Base-by-base conservation (phyloP, 306 rosid species). In the Vachellia pachyceras region DNA sequence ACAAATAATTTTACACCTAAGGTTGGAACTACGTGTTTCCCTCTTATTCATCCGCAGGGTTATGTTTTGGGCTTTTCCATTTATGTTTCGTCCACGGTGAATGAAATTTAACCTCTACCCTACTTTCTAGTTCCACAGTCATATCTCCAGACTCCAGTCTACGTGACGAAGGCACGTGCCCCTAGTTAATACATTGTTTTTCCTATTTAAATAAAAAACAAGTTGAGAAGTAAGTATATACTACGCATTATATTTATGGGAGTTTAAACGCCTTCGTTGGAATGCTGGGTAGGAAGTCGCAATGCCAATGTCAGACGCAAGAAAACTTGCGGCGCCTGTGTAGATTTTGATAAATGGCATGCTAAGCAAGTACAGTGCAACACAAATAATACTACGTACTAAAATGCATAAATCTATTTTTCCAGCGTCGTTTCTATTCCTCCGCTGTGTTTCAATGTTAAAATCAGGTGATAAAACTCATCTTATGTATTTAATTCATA, bases 11-110 rank as follows among this genome's bases (percentile, higher is more conserved):
- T 49, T 70, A 73, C 77, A 35, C 0, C 35, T 78, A 46, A 63
- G 79, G 78, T 84, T 84, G 71, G 70, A 82, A 85, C 85, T 49
- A 73, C 87, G 85, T 57, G 88, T 89, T 89, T 83, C 64, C 14
- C 29, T 76, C 36, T 63, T 77, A 75, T 79, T 42, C 85, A 85
- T 20, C 20, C 33, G 20, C 88, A 83, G 71, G 86, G 14, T 45
- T 45, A 45, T 50, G 17, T n/a, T 14, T 50, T 11, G 3, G 90
- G 89, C 86, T 84, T 78, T 20, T 11, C 36, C 20, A 17, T 35
- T 42, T 10, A 58, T 42, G 3, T 58, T 75, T 65, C 68, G 69
- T 71, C 52, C n/a, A 81, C 11, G 1, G 36, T 36, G 12, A 15
- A 36, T 17, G 18, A 5, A 18, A 20, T 67, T 40, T 3, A 40